These are phyloP conservation scores for Trichophyton mentagrophytes DNA, from an alignment of 2,329 filamentous ascomycete species.

Conservation along the genomic window DNA sequence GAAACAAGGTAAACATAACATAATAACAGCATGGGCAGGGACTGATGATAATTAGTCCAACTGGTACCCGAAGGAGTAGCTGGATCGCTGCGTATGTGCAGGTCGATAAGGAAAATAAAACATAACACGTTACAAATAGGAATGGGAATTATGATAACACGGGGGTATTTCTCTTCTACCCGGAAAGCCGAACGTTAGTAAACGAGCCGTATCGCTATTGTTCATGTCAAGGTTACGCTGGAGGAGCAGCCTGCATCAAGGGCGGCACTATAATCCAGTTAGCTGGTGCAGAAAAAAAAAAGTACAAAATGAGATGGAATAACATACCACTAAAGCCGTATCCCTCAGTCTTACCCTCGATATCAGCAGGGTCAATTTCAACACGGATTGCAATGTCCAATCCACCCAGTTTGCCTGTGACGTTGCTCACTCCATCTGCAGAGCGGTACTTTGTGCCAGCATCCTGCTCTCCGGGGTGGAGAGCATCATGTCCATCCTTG, in stretches of 20 bases:
- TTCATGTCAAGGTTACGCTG: background rate
- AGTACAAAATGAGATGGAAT: background rate
- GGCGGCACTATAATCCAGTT: background rate
- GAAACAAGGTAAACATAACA: background rate
- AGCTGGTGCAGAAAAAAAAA: too few species aligned
- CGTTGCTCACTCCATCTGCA: slow-evolving; percentile 37
- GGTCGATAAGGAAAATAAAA: background rate
- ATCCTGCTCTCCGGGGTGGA: slow-evolving; percentile 63
- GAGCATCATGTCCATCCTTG: slow-evolving; percentile 55
- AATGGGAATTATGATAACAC: background rate
- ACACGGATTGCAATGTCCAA: slow-evolving; percentile 36
- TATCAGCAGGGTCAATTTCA: slow-evolving; percentile 35
- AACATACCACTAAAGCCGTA: slow-evolving; percentile 39
- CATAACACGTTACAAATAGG: background rate
- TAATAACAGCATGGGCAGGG: background rate
- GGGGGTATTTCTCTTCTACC: background rate
- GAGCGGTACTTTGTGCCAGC: slow-evolving; percentile 70
- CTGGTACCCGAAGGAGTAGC: background rate
- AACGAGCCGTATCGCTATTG: too few species aligned
- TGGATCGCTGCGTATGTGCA: too few species aligned
- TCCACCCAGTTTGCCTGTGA: slow-evolving; percentile 29
- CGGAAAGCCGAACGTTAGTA: too few species aligned
- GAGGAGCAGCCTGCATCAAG: background rate
- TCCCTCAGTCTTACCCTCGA: slow-evolving; percentile 31
- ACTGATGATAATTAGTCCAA: background rate